Conservation (phyloP, 2,329 filamentous ascomycete genomes). For the Aspergillus bombycis region DNA sequence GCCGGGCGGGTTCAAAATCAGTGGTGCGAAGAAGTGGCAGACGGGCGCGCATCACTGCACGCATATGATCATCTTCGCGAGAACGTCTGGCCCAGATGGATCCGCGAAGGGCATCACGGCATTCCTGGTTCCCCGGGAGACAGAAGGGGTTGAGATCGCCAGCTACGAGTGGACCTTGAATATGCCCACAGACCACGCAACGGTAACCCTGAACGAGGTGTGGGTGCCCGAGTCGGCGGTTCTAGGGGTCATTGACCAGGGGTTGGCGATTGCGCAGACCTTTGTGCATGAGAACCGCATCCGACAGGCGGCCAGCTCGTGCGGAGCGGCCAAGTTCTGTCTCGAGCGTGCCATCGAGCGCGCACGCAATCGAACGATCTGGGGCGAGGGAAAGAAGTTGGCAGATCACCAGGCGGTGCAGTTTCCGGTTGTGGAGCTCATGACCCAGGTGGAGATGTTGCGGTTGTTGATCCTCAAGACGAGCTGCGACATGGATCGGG, state of each 20-base stretch:
- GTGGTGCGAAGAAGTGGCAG: conserved; percentile 67
- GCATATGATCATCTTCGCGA: conserved; percentile 64
- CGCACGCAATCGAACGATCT: not conserved
- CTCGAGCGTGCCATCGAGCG: conserved; percentile 42
- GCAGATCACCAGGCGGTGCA: not conserved
- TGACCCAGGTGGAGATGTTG: not conserved
- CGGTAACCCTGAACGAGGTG: not conserved
- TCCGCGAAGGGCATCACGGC: not conserved
- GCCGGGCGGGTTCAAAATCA: conserved; percentile 40
- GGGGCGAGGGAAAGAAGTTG: not conserved
- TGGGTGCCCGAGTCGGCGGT: conserved; percentile 36
- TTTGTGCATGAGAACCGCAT: conserved; percentile 69
- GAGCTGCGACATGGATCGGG: not conserved
- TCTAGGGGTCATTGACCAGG: conserved; percentile 56
- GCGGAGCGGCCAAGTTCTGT: conserved; percentile 59
- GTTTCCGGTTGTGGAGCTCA: not conserved
- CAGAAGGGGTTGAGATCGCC: not conserved
- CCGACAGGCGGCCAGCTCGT: conserved; percentile 61
- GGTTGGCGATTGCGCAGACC: conserved; percentile 64
- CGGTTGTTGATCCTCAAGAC: not conserved
- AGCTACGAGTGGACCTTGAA: not conserved
- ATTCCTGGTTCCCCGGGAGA: not conserved
- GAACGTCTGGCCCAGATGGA: conserved; percentile 52
- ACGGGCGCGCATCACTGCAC: conserved; percentile 65
- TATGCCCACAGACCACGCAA: not conserved